Evolutionary conservation across 179 eudicot species (phyloP).

Genomic region (Spergularia azorica): DNA sequence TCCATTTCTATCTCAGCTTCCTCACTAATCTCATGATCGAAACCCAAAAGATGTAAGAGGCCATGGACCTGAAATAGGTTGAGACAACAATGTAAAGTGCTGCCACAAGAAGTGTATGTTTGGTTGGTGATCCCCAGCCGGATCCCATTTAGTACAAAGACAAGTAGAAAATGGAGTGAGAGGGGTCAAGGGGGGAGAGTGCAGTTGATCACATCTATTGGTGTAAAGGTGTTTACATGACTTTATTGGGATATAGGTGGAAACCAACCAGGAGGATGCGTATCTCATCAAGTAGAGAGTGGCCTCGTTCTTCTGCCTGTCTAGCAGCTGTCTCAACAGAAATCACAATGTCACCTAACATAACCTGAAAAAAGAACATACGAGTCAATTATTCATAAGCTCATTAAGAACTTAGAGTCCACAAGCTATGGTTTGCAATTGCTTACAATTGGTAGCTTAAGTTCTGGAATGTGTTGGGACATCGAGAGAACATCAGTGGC

Average conservation of each 20-base stretch:
- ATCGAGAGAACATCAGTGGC: constrained; percentile 97
- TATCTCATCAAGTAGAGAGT: constrained; percentile 85
- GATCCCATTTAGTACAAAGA: too few species aligned
- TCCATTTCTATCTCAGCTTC: constrained; percentile 97
- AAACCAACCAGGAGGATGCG: constrained; percentile 82
- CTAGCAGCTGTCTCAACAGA: constrained; percentile 93
- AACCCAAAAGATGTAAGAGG: constrained; percentile 85
- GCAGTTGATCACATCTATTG: background rate
- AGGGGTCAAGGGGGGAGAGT: too few species aligned
- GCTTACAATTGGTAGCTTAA: constrained; percentile 78
- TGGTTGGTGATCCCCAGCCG: too few species aligned
- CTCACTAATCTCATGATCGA: constrained; percentile 89
- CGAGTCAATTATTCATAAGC: constrained; percentile 22
- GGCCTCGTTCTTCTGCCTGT: constrained; percentile 94
- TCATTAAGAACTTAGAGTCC: background rate
- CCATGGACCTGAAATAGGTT: constrained; percentile 74
- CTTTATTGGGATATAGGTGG: background rate
- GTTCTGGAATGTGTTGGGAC: constrained; percentile 96
- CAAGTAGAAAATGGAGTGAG: too few species aligned
- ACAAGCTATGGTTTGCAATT: background rate
- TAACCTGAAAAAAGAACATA: constrained; percentile 65
- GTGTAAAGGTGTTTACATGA: background rate
- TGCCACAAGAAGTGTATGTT: background rate
- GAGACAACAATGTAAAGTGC: constrained; percentile 1
- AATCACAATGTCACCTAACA: constrained; percentile 94